A percentile compares a stretch with the other conserved stretches of the same genome.
These are phyloP conservation scores for Poronia punctata DNA, from an alignment of 495 filamentous ascomycete genomes.

Conservation along the genomic window DNA sequence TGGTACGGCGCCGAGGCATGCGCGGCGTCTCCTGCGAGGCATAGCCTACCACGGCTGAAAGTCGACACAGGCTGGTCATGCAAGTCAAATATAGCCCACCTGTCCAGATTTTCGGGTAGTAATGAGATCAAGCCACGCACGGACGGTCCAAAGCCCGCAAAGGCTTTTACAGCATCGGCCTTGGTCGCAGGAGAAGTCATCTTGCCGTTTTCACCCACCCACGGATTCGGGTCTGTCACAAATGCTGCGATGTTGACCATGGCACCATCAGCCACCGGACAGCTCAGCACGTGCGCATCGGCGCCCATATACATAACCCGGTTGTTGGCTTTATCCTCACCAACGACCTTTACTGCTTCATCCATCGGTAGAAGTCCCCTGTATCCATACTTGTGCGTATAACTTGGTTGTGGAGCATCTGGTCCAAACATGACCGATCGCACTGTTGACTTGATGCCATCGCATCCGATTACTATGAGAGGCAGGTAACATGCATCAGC, in stretches of 20 bases:
- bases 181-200: not conserved
- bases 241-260: constrained; percentile 25
- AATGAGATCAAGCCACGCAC: constrained; percentile 14
- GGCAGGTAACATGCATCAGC: no score
- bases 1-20: constrained; percentile 33
- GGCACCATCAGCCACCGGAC: constrained; percentile 11
- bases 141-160: constrained; percentile 11
- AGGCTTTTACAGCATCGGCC: not conserved
- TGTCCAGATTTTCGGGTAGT: constrained; percentile 22
- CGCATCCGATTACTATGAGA: constrained; percentile 29
- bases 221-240: constrained; percentile 3
- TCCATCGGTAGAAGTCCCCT: constrained; percentile 17
- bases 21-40: constrained; percentile 36
- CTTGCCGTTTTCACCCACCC: constrained; percentile 1
- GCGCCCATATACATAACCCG: constrained; percentile 1
- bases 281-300: constrained; percentile 4
- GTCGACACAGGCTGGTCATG: constrained; percentile 25
- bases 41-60: constrained; percentile 22
- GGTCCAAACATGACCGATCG: constrained; percentile 15
- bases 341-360: not conserved
- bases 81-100: constrained; percentile 37
- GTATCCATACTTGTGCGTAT: constrained; percentile 19
- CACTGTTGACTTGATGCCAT: constrained; percentile 29
- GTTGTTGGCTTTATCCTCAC: not conserved
- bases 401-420: constrained; percentile 4